Percentiles rank a stretch among this genome's conserved stretches.
Conservation (phyloP, 2,329 filamentous ascomycete genomes). For the Monilinia fructicola region DNA sequence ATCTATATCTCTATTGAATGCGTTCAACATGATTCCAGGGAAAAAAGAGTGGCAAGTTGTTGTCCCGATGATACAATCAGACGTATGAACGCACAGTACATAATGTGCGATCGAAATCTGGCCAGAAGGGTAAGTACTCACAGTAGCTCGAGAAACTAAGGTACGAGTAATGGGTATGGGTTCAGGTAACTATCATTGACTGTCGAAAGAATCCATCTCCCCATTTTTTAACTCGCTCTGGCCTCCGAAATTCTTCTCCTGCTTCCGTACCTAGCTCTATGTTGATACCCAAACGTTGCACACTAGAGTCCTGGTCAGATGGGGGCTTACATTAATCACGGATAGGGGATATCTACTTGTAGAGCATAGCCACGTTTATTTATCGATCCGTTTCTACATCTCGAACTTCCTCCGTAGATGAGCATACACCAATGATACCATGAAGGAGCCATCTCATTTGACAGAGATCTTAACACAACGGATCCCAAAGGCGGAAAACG, state of each 20-base stretch:
- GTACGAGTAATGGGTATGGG: not conserved
- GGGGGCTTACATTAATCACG: constrained; percentile 5
- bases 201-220: constrained; percentile 3
- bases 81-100: too few species aligned
- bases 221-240: not conserved
- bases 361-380: constrained; percentile 11
- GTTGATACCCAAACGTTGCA: not conserved
- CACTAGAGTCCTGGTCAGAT: not conserved
- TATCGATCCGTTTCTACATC: constrained; percentile 6
- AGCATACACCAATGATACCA: not conserved
- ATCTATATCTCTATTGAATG: too few species aligned
- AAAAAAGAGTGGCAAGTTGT: too few species aligned
- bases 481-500: not conserved
- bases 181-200: not conserved
- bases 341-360: not conserved
- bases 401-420: not conserved
- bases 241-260: not conserved
- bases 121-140: too few species aligned
- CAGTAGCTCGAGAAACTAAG: not conserved
- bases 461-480: not conserved
- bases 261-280: not conserved
- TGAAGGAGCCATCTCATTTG: not conserved
- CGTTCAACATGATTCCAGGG: too few species aligned
- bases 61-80: too few species aligned
- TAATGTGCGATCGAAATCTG: too few species aligned